A percentile compares a stretch with the other conserved stretches of the same genome.
Evolutionary conservation across 441 rosid species (phyloP).

Genomic region (Eruca vesicaria): DNA sequence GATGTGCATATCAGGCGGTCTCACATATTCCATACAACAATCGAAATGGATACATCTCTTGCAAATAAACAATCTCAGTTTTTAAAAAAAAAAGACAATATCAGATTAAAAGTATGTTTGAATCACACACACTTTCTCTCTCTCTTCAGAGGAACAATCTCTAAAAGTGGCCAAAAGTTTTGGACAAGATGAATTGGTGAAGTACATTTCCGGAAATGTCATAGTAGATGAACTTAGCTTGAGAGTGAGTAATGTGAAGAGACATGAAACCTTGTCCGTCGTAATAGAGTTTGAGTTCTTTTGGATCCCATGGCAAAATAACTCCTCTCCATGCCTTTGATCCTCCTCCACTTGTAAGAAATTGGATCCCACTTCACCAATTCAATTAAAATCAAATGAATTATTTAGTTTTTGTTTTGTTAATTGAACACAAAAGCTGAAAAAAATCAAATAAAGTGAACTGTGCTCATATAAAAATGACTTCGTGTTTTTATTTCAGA

Average conservation of each 20-base stretch:
- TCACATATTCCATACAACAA: background rate
- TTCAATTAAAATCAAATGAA: background rate
- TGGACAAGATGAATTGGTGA: conserved; percentile 46
- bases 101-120: background rate
- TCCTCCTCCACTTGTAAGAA: conserved; percentile 64
- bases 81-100: too few species aligned
- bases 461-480: background rate
- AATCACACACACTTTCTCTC: background rate
- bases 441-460: background rate
- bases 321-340: too few species aligned
- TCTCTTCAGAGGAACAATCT: background rate
- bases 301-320: too few species aligned
- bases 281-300: too few species aligned
- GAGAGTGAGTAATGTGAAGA: conserved; percentile 35
- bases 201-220: conserved; percentile 52
- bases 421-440: background rate
- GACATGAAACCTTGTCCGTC: too few species aligned
- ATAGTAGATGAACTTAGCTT: conserved; percentile 40
- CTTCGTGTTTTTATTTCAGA: background rate
- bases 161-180: background rate
- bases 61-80: background rate
- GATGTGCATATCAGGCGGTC: background rate
- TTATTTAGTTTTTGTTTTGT: background rate
- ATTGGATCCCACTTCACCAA: conserved; percentile 50
- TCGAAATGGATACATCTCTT: background rate